These are phyloP conservation scores for Fusarium veterinarium DNA, from an alignment of 2,329 filamentous ascomycete species.

Conservation along the genomic window DNA sequence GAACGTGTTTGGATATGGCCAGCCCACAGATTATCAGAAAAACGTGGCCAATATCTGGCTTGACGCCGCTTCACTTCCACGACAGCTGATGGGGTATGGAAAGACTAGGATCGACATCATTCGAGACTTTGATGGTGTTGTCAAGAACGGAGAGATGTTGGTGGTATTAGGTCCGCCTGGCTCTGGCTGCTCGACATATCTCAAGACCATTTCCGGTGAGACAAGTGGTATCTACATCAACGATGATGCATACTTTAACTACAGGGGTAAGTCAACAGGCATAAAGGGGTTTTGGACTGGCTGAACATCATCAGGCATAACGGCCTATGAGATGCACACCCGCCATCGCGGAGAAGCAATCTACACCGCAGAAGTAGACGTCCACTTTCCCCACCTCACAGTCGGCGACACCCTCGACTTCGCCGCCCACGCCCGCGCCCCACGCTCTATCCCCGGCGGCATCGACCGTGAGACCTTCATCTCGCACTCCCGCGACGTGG, in stretches of 20 bases:
- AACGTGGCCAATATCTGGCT: conserved; percentile 70
- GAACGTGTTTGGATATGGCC: conserved; percentile 75
- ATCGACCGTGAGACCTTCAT: conserved; percentile 64
- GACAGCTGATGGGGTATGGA: conserved; percentile 63
- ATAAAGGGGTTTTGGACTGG: rapidly evolving
- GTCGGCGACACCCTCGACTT: conserved; percentile 82
- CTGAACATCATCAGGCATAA: conserved; percentile 25
- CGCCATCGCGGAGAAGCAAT: conserved; percentile 77
- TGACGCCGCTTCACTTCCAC: conserved; percentile 54
- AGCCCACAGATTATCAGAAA: conserved; percentile 75
- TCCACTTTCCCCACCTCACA: conserved; percentile 78
- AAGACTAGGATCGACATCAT: conserved; percentile 73
- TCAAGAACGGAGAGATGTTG: conserved; percentile 76
- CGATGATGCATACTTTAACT: conserved; percentile 77
- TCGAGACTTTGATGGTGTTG: conserved; percentile 71
- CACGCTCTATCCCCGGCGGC: conserved; percentile 67
- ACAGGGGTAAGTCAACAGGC: conserved; percentile 66
- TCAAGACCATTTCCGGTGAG: conserved; percentile 84
- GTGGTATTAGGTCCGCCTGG: conserved; percentile 77
- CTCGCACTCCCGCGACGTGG: conserved; percentile 72
- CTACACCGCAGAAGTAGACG: conserved; percentile 84
- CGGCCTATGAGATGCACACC: conserved; percentile 39
- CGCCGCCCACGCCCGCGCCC: conserved; percentile 74
- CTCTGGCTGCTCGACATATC: conserved; percentile 79
- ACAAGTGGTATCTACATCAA: conserved; percentile 81